Evolutionary conservation across 805 yeast species (phyloP).

Genomic region (Candida boidinii): DNA sequence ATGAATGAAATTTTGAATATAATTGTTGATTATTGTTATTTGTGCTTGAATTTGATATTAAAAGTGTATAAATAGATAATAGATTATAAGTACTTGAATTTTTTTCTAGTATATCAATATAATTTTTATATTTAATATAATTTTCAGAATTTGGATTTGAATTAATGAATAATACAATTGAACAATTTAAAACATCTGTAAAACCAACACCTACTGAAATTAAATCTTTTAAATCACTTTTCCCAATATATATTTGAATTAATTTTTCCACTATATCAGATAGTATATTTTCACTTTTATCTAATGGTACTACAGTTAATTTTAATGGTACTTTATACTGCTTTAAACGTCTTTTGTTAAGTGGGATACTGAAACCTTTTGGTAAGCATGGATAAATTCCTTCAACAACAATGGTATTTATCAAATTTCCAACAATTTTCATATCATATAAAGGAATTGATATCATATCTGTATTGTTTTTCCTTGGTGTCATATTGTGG

Average conservation of each 20-base stretch:
- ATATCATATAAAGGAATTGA: slow-evolving; percentile 81
- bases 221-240: slow-evolving; percentile 43
- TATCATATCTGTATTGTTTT: slow-evolving; percentile 29
- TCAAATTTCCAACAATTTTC: slow-evolving; percentile 56
- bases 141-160: slow-evolving; percentile 14
- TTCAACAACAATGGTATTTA: slow-evolving; percentile 57
- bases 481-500: slow-evolving; percentile 27
- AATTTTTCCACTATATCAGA: slow-evolving; percentile 22
- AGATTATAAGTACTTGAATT: slow-evolving; percentile 62
- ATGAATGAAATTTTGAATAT: slow-evolving; percentile 35
- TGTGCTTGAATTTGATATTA: slow-evolving; percentile 37
- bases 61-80: slow-evolving; percentile 48
- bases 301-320: slow-evolving; percentile 14
- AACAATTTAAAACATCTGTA: slow-evolving; percentile 46
- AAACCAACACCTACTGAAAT: slow-evolving; percentile 59
- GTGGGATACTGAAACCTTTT: slow-evolving; percentile 50
- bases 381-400: slow-evolving; percentile 64
- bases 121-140: slow-evolving; percentile 1
- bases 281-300: slow-evolving; percentile 12
- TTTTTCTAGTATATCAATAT: slow-evolving; percentile 25
- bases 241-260: slow-evolving; percentile 24
- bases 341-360: slow-evolving; percentile 49
- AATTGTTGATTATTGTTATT: slow-evolving; percentile 2
- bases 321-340: slow-evolving; percentile 27
- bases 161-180: slow-evolving; percentile 33